Percentiles rank a stretch among this genome's conserved stretches.
Conservation (phyloP, 129 eudicot genomes). For the Artemisia tridentata region DNA sequence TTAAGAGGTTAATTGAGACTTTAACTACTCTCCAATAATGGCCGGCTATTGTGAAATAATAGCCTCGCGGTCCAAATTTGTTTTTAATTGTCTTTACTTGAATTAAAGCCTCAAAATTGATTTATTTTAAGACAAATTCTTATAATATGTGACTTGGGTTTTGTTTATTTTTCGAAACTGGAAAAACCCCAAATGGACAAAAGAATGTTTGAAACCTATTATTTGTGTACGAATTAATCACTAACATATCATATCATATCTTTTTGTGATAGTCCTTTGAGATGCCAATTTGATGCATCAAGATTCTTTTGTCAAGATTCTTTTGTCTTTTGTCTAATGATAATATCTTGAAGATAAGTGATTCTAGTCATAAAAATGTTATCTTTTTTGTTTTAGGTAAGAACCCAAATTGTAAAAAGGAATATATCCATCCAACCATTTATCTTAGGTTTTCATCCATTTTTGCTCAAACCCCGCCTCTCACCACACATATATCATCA, state of each 20-base stretch:
- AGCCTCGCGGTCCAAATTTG: background rate
- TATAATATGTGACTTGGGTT: background rate
- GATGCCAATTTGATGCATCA: constrained; percentile 24
- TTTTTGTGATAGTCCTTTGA: constrained; percentile 22
- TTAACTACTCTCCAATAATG: constrained; percentile 25
- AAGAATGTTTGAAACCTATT: constrained; percentile 14
- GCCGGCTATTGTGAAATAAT: constrained; percentile 30
- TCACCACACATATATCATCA: constrained; percentile 42
- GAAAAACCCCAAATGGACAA: constrained; percentile 2
- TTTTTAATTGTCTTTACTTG: constrained; percentile 6
- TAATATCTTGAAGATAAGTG: constrained; percentile 14
- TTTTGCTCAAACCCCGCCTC: constrained; percentile 43
- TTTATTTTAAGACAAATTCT: background rate
- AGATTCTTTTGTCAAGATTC: too few relatives aligned
- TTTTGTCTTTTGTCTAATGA: background rate
- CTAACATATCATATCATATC: constrained; percentile 21
- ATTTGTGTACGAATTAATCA: constrained; percentile 20
- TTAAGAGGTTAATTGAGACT: constrained; percentile 7
- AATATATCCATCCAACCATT: constrained; percentile 46
- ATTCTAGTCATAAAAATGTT: constrained; percentile 28
- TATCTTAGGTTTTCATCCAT: constrained; percentile 44
- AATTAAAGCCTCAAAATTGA: background rate
- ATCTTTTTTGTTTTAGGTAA: constrained; percentile 36
- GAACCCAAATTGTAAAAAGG: constrained; percentile 38
- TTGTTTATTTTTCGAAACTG: background rate